Evolutionary conservation across 257 asterid genomes (phyloP).

Genomic region (Capsicum rhomboideum): DNA sequence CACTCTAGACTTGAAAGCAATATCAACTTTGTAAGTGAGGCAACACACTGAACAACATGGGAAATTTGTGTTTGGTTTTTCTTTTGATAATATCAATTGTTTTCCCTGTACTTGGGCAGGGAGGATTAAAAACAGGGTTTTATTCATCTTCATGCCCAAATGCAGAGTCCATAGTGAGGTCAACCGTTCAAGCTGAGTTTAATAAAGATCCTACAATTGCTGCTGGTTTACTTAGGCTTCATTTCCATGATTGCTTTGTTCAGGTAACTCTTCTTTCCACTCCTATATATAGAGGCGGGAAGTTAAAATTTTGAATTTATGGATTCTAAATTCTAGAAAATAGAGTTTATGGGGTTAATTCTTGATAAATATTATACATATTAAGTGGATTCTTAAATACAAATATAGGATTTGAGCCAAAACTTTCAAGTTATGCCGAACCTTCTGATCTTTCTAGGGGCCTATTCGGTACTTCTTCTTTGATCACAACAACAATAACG

Average conservation of each 20-base stretch:
- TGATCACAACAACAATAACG: too few species aligned
- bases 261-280: constrained; percentile 16
- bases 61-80: constrained; percentile 9
- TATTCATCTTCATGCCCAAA: constrained; percentile 54
- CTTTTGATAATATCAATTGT: not conserved
- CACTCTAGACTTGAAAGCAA: not conserved
- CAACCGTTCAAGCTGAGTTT: constrained; percentile 42
- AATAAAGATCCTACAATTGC: constrained; percentile 42
- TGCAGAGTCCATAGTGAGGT: constrained; percentile 54
- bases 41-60: constrained; percentile 12
- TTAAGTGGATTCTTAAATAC: not conserved
- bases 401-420: not conserved
- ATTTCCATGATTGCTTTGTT: constrained; percentile 72
- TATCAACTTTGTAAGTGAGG: not conserved
- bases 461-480: too few species aligned
- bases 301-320: not conserved
- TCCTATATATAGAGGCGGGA: too few species aligned
- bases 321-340: not conserved
- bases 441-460: too few species aligned
- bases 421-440: not conserved
- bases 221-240: constrained; percentile 64
- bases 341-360: not conserved
- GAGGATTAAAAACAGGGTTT: constrained; percentile 35
- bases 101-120: constrained; percentile 17
- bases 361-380: not conserved